Evolutionary conservation across 1,284 basidiomycete species (phyloP).

Genomic region (Sporisorium sorghi): DNA sequence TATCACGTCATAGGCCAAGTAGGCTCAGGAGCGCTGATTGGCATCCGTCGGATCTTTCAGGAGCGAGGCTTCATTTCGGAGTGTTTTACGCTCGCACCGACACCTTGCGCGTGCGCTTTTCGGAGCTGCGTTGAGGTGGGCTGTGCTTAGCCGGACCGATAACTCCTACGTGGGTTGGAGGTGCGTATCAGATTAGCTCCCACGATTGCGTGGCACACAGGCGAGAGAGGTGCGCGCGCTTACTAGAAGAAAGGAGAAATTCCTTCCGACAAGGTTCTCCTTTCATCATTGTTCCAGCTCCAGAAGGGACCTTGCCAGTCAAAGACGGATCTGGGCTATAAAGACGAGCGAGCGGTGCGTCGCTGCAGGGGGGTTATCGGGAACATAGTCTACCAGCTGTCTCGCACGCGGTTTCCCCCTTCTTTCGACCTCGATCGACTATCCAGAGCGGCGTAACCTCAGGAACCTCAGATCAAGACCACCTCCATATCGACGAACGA

Average conservation of each 20-base stretch:
- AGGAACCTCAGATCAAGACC: too few relatives aligned
- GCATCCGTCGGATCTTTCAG: neutral
- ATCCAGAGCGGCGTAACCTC: too few relatives aligned
- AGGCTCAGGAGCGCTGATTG: too few relatives aligned
- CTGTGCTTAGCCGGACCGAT: neutral
- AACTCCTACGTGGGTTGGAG: neutral
- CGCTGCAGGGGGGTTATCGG: too few relatives aligned
- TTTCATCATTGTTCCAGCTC: neutral
- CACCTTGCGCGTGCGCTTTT: too few relatives aligned
- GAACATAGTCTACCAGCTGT: too few relatives aligned
- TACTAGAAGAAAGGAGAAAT: neutral
- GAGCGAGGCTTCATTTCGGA: constrained; percentile 11
- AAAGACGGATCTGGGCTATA: neutral
- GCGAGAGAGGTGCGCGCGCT: too few relatives aligned
- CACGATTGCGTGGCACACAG: neutral
- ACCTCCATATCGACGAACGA: too few relatives aligned
- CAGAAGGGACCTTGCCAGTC: neutral
- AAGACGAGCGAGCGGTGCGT: neutral
- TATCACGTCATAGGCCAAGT: neutral
- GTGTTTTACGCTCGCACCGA: constrained; percentile 4
- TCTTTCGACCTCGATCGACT: too few relatives aligned
- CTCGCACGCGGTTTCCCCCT: too few relatives aligned
- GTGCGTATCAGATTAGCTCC: constrained; percentile 9
- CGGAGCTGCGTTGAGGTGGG: too few relatives aligned
- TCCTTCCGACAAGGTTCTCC: constrained; percentile 5